A percentile compares a stretch with the other conserved stretches of the same genome.
phyloP scores from a whole-genome alignment of 805 yeast genomes.

The Priceomyces haplophilus region DNA sequence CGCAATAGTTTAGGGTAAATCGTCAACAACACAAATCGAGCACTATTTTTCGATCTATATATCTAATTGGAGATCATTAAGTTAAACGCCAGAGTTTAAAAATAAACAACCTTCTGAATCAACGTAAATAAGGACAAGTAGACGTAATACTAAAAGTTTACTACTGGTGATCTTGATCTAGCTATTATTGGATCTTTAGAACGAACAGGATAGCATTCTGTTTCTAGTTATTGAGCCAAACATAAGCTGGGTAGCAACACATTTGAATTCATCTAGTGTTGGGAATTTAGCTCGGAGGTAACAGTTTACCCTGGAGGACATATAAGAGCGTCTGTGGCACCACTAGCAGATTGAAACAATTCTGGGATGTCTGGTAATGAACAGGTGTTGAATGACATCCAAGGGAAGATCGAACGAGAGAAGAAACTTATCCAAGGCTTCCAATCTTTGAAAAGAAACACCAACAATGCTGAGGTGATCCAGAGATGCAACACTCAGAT shows the following conservation, averaged over 20 bases:
- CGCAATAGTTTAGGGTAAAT: constrained; percentile 3
- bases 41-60: not conserved
- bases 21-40: constrained; percentile 6
- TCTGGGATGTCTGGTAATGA: constrained; percentile 14
- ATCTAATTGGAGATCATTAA: not conserved
- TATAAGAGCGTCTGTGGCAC: not conserved
- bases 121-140: not conserved
- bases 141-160: not conserved
- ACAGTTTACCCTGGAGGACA: not conserved
- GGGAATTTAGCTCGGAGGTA: not conserved
- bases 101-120: not conserved
- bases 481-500: constrained; percentile 89
- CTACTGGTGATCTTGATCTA: not conserved
- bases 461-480: constrained; percentile 77
- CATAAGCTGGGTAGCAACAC: not conserved
- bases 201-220: not conserved
- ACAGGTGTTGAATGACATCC: constrained; percentile 59
- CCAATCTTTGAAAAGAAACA: constrained; percentile 70
- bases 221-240: not conserved
- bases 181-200: not conserved
- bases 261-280: not conserved
- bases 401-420: constrained; percentile 84
- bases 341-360: not conserved
- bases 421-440: constrained; percentile 86
- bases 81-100: not conserved